Evolutionary conservation across 2,329 filamentous ascomycete genomes (phyloP), one percentile per base, ranked within the genome.

Genomic region (Cladosporium sp.): DNA sequence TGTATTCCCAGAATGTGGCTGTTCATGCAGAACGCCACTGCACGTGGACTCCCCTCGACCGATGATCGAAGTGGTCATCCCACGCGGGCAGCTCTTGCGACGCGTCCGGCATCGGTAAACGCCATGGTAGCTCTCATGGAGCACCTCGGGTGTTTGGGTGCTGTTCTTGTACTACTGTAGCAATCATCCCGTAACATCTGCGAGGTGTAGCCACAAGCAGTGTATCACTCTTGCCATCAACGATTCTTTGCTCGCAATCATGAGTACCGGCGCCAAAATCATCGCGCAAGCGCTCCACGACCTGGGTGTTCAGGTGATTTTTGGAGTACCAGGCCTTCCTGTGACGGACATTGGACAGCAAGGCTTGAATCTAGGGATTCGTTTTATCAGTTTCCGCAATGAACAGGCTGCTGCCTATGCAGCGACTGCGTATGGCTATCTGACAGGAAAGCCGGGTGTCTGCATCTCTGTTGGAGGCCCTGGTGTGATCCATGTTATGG

Each of bases 381-480:
- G 80, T 30, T 84, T 84, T 69, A 79, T 84, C 54, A 81, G 77
- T 25, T 84, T 84, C 63, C 73, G 82, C 30, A 85, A 84, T 63
- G 82, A 85, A 63, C 82, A 85, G 68, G 80, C 82, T 11, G 81
- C 80, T 34, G 78, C 77, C 62, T 84, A 84, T 74, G 82, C 82
- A 11, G 82, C 82, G 3, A 81, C 79, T 50, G 80, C 79, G 5
- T 84, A 84, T 75, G 82, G 82, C 14, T 85, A 83, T 63, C 73
- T 84, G 64, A 84, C 80, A 3, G 81, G 81, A 19, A 76, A 69
- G 57, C 82, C 82, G 3, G 83, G 81, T 3, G 79, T 84, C 9
- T 84, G 81, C 66, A 73, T 84, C 39, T 78, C 83, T n/a, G 82
- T 85, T 2, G 82, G 82, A 54, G 82, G 82, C 8, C 82, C 82